Conservation (phyloP, 2,329 filamentous ascomycete species). For the Nothopassalora personata region DNA sequence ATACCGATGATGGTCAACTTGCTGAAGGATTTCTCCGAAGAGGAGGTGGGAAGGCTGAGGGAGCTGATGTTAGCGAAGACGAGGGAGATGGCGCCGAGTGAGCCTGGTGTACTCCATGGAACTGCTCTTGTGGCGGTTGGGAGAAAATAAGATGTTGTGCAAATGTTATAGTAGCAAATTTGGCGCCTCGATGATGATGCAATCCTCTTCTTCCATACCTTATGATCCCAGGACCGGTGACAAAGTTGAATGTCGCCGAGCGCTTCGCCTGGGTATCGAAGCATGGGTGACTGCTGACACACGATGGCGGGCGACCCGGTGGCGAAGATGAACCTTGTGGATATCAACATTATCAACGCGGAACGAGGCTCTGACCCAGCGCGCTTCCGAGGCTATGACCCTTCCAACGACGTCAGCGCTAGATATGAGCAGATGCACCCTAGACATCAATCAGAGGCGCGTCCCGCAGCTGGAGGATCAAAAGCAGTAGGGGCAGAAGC, state of each 20-base stretch:
- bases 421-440: not conserved
- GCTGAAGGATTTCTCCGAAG: constrained; percentile 21
- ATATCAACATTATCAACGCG: constrained; percentile 50
- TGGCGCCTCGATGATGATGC: not conserved
- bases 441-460: not conserved
- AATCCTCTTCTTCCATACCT: too few relatives aligned
- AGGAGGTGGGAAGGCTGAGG: constrained; percentile 18
- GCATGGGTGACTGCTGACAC: too few relatives aligned
- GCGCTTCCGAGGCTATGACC: constrained; percentile 25
- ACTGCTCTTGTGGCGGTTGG: constrained; percentile 26
- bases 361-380: constrained; percentile 52
- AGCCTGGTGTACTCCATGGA: constrained; percentile 25
- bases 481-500: constrained; percentile 16
- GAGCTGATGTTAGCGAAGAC: constrained; percentile 17
- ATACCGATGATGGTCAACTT: constrained; percentile 25
- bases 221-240: too few relatives aligned
- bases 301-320: too few relatives aligned
- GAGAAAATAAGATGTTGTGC: constrained; percentile 18
- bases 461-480: not conserved
- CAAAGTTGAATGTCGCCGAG: too few relatives aligned
- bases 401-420: not conserved
- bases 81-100: constrained; percentile 19
- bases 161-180: not conserved
- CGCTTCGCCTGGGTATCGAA: too few relatives aligned
- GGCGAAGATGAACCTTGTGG: constrained; percentile 46